A percentile compares a stretch with the other conserved stretches of the same genome.
These are phyloP conservation scores for Zygotorulaspora danielsina DNA, from an alignment of 805 yeast species.

Conservation along the genomic window DNA sequence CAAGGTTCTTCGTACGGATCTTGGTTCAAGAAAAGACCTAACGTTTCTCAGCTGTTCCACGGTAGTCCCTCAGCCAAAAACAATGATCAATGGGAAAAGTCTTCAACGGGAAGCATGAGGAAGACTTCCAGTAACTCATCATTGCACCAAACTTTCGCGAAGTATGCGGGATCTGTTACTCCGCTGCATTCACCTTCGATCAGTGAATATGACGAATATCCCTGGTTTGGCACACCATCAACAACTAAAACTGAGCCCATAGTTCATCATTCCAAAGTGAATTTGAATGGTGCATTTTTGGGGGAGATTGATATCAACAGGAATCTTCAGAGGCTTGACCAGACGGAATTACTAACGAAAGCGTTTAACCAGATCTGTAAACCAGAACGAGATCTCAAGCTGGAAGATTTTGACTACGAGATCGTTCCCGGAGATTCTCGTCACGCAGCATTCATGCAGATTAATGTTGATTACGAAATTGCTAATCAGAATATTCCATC, in stretches of 20 bases:
- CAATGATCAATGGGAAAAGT: constrained; percentile 25
- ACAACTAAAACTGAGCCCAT: constrained; percentile 20
- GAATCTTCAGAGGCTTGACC: constrained; percentile 27
- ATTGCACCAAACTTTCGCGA: constrained; percentile 23
- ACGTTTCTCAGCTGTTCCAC: constrained; percentile 20
- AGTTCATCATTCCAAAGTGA: constrained; percentile 7
- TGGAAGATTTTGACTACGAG: constrained; percentile 11
- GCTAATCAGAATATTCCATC: constrained; percentile 13
- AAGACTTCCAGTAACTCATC: constrained; percentile 30
- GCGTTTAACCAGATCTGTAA: constrained; percentile 26
- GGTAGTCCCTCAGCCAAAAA: constrained; percentile 26
- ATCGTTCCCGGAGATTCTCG: constrained; percentile 18
- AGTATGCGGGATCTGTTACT: constrained; percentile 21
- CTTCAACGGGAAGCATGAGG: constrained; percentile 19
- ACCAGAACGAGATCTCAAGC: constrained; percentile 6
- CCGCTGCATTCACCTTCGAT: constrained; percentile 38
- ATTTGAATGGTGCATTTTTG: constrained; percentile 12
- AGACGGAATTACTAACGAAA: constrained; percentile 28
- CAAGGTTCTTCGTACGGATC: constrained; percentile 34
- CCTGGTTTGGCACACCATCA: constrained; percentile 37
- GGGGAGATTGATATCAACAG: constrained; percentile 23
- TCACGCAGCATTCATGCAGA: constrained; percentile 30
- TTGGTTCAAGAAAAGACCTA: constrained; percentile 32
- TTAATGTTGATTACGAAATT: constrained; percentile 17
- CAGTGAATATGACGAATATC: constrained; percentile 40